Base-by-base conservation (phyloP, 2,329 filamentous ascomycete species). In the Fusarium pininemorale region DNA sequence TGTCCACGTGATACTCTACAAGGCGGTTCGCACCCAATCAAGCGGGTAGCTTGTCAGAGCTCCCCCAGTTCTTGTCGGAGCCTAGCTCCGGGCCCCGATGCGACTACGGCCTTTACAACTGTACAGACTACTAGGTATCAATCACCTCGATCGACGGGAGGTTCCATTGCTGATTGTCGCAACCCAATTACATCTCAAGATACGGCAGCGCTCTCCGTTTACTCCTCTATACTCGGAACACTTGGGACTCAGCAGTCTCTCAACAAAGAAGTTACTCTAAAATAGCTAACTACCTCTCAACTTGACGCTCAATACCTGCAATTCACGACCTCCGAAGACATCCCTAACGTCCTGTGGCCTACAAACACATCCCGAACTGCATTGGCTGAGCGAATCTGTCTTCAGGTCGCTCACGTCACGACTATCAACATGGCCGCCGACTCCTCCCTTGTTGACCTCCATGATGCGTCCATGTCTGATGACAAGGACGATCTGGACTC, bases 401-500 rank as follows among this genome's bases (percentile, higher is more conserved):
- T 26, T 12, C 20, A 7, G 41, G 38, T 15, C 12, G 8, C 37
- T 35, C 30, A 18, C 22, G 18, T 35, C 24, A 45, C 42, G 26
- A 60, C 47, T 44, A 24, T 54, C 69, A 67, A 50, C 45, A 82
- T 82, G 80, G 67, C 84, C 59, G 69, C 80, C 80, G 84, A 87
- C 72, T 87, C 88, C 73, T 88, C 88, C 41, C 75, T 82, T 70
- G 86, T 87, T 82, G 81, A 89, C 79, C 83, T 91, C 74, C 82
- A 86, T 70, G 86, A 88, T 73, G 77, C 80, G 64, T 82, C 84
- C 24, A 77, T 83, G 41, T 85, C 86, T 56, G 83, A 86, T 69
- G 87, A 90, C 65, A 84, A 87, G 66, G 75, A 90, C 74, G 90
- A 91, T 11, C 79, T 92, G 76, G 90, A 91, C 80, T 91, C 90